These are phyloP conservation scores for Phycomyces nitens DNA, from an alignment of 192 early-diverging fungal genomes.

Conservation along the genomic window DNA sequence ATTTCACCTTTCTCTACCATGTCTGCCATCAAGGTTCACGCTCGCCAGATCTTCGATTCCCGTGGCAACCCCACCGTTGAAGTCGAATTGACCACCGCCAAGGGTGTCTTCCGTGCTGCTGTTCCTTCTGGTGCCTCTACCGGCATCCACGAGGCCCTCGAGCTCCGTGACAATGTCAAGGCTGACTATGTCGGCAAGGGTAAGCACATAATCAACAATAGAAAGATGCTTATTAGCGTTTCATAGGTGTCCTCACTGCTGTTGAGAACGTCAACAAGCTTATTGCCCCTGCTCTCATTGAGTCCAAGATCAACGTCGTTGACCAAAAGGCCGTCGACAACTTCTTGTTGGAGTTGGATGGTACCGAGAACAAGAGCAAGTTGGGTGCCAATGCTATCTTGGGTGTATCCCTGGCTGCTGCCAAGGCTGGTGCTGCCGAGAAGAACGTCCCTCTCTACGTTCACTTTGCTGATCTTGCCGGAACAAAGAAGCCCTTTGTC, in stretches of 20 bases:
- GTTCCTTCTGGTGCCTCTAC: slow-evolving; percentile 99
- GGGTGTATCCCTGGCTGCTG: slow-evolving; percentile 95
- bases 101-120: slow-evolving; percentile 94
- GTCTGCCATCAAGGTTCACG: slow-evolving; percentile 9
- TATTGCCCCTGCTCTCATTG: slow-evolving; percentile 82
- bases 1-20: not conserved
- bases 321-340: slow-evolving; percentile 88
- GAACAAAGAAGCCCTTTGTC: slow-evolving; percentile 78
- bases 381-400: slow-evolving; percentile 98
- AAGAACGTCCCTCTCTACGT: slow-evolving; percentile 94
- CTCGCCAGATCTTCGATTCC: slow-evolving; percentile 97
- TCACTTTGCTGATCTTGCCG: slow-evolving; percentile 90
- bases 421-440: slow-evolving; percentile 91
- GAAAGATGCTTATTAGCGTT: not conserved
- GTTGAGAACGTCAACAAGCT: slow-evolving; percentile 86
- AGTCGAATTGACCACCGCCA: slow-evolving; percentile 92
- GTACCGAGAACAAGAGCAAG: slow-evolving; percentile 93
- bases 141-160: slow-evolving; percentile 97
- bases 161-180: slow-evolving; percentile 91
- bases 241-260: slow-evolving; percentile 82
- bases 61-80: slow-evolving; percentile 98
- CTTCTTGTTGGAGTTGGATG: slow-evolving; percentile 90
- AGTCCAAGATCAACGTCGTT: slow-evolving; percentile 77
- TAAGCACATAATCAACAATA: slow-evolving; percentile 40
- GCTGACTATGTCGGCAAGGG: slow-evolving; percentile 91